Percentiles rank a stretch among this genome's conserved stretches.
These are phyloP conservation scores for Calcarisporium arbuscula DNA, from an alignment of 2,329 filamentous ascomycete species.

Conservation along the genomic window DNA sequence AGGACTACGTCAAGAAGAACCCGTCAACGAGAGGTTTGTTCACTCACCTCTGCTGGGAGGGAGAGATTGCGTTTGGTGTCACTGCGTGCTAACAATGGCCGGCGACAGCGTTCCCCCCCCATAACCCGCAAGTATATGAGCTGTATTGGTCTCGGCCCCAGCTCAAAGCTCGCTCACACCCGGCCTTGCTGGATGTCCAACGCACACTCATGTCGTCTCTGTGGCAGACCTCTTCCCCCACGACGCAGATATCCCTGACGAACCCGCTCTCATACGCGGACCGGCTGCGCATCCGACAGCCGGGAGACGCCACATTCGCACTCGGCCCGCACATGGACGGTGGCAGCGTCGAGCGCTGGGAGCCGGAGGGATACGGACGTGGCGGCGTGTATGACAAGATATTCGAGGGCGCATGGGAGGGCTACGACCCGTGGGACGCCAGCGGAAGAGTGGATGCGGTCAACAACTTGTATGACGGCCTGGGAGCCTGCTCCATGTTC, in stretches of 20 bases:
- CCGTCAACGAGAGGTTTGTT: conserved; percentile 43
- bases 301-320: conserved; percentile 64
- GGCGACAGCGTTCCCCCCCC: conserved; percentile 52
- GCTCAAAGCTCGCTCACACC: conserved; percentile 59
- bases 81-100: not conserved
- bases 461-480: conserved; percentile 71
- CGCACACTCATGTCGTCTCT: conserved; percentile 52
- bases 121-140: conserved; percentile 65
- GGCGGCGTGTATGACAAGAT: conserved; percentile 67
- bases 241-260: conserved; percentile 39
- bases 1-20: conserved; percentile 60
- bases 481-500: conserved; percentile 79
- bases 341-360: conserved; percentile 71
- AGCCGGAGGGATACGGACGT: conserved; percentile 58
- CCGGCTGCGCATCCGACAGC: conserved; percentile 63
- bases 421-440: conserved; percentile 77
- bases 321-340: conserved; percentile 70
- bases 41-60: not conserved
- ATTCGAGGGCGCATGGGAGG: conserved; percentile 70
- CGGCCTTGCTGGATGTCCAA: conserved; percentile 56
- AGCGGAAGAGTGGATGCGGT: conserved; percentile 60
- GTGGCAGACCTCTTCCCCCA: conserved; percentile 50
- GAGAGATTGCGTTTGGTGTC: not conserved
- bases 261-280: conserved; percentile 65
- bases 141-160: conserved; percentile 70